Evolutionary conservation across 305 asterid genomes (phyloP), one percentile per base, ranked within the genome.

Genomic region (Fraxinus baroniana): DNA sequence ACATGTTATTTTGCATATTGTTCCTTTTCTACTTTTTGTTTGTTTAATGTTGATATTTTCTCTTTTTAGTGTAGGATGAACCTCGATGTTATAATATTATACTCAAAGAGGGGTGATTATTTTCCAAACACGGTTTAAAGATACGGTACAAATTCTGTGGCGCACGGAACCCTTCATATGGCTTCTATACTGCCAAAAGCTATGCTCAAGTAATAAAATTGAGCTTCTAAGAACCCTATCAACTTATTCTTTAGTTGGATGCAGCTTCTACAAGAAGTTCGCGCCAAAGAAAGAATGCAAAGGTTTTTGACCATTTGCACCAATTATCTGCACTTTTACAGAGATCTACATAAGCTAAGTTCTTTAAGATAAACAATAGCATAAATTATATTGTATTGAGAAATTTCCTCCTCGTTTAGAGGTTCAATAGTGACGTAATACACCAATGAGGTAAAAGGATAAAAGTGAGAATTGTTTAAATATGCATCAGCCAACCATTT

Each of bases 401-500:
- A 15, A 55, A 5, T 17, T 17, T 7, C 24, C 24, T 18, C 66
- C 66, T 0, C 66, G 66, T 57, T 20, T 57, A 57, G 24, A 57
- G 66, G 24, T 57, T 35, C 39, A 35, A 35, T 5, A 35, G 7
- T 35, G 37, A 55, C 26, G 10, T 7, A 55, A 55, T 35, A 55
- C 66, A 55, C 66, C 66, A 55, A 55, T 55, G 22, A n/a, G 66
- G 26, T 17, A n/a, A n/a, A 10, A 44, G 55, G 17, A 44, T 17
- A 44, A 44, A 12, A 44, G 17, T 2, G 55, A 57, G 0, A n/a
- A 57, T 57, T 18, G 7, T 57, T 57, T 6, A 91, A 82, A 72
- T 87, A 92, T 0, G 97, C 89, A 15, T 90, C 86, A 1, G 97
- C 94, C 83, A 95, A 80, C 81, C 76, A 60, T 1, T 60, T 83